Conservation (phyloP, 495 filamentous ascomycete species). For the Penicillium parvum region DNA sequence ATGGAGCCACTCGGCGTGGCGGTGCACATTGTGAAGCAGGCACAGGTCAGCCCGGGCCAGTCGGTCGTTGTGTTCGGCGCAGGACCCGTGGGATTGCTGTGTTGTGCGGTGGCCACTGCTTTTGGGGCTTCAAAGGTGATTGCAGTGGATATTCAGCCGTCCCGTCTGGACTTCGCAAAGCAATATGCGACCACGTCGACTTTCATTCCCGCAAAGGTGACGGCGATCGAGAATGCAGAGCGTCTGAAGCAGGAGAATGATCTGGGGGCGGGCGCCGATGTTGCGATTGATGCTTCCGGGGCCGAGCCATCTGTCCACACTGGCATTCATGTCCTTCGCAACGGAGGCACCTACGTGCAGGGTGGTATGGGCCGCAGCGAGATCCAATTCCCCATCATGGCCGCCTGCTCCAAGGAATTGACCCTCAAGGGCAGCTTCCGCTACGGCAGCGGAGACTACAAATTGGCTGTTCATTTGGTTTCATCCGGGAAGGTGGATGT, state of each 20-base stretch:
- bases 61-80: slow-evolving; percentile 53
- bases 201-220: slow-evolving; percentile 36
- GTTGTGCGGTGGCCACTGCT: slow-evolving; percentile 49
- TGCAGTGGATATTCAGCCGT: slow-evolving; percentile 49
- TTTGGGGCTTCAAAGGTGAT: slow-evolving; percentile 51
- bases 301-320: slow-evolving; percentile 51
- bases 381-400: slow-evolving; percentile 54
- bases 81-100: slow-evolving; percentile 52
- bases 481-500: slow-evolving; percentile 49
- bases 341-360: slow-evolving; percentile 57
- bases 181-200: slow-evolving; percentile 41
- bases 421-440: slow-evolving; percentile 51
- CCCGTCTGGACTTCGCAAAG: slow-evolving; percentile 51
- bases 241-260: slow-evolving; percentile 41
- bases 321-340: slow-evolving; percentile 47
- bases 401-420: slow-evolving; percentile 50
- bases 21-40: slow-evolving; percentile 50
- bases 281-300: slow-evolving; percentile 55
- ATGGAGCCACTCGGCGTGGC: slow-evolving; percentile 54
- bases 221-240: slow-evolving; percentile 37
- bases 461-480: slow-evolving; percentile 48
- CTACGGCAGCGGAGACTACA: slow-evolving; percentile 53
- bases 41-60: slow-evolving; percentile 40
- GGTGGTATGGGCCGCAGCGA: slow-evolving; percentile 56
- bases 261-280: slow-evolving; percentile 48